Conservation (phyloP, 495 filamentous ascomycete species). For the Aspergillus wentii region DNA sequence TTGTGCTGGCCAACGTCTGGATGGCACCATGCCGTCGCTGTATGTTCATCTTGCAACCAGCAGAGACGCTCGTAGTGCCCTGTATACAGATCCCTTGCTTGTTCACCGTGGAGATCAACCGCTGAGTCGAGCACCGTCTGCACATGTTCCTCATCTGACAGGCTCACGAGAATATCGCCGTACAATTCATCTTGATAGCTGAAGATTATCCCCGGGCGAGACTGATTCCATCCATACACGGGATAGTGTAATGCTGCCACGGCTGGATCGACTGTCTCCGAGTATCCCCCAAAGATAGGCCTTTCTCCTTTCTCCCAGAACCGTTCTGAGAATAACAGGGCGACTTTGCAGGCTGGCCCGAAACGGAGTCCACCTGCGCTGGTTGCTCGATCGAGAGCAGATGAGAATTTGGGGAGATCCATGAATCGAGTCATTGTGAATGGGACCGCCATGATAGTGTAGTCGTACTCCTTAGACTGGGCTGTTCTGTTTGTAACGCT, state of each 20-base stretch:
- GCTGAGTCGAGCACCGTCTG: slow-evolving; percentile 50
- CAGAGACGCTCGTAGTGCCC: slow-evolving; percentile 53
- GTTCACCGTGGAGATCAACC: slow-evolving; percentile 52
- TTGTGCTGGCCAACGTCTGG: slow-evolving; percentile 54
- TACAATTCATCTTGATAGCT: slow-evolving; percentile 46
- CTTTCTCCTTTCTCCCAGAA: slow-evolving; percentile 61
- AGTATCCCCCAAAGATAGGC: slow-evolving; percentile 59
- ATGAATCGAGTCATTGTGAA: slow-evolving; percentile 25
- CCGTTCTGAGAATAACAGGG: slow-evolving; percentile 55
- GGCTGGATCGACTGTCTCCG: slow-evolving; percentile 42
- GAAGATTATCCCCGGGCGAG: slow-evolving; percentile 54
- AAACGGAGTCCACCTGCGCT: slow-evolving; percentile 43
- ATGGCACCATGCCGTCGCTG: slow-evolving; percentile 46
- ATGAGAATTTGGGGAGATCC: slow-evolving; percentile 21
- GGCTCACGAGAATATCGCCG: slow-evolving; percentile 36
- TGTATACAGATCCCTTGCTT: slow-evolving; percentile 49
- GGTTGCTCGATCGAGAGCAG: slow-evolving; percentile 50
- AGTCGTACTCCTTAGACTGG: slow-evolving; percentile 21
- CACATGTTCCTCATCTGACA: slow-evolving; percentile 52
- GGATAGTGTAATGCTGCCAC: slow-evolving; percentile 58
- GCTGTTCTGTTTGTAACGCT: slow-evolving; percentile 14
- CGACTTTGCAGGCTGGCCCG: slow-evolving; percentile 56
- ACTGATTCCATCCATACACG: slow-evolving; percentile 54
- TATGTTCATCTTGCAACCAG: slow-evolving; percentile 51
- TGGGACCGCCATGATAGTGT: slow-evolving; percentile 24